These are phyloP conservation scores for Plasmodium knowlesi DNA, from an alignment of 169 alveolate species.

Conservation along the genomic window DNA sequence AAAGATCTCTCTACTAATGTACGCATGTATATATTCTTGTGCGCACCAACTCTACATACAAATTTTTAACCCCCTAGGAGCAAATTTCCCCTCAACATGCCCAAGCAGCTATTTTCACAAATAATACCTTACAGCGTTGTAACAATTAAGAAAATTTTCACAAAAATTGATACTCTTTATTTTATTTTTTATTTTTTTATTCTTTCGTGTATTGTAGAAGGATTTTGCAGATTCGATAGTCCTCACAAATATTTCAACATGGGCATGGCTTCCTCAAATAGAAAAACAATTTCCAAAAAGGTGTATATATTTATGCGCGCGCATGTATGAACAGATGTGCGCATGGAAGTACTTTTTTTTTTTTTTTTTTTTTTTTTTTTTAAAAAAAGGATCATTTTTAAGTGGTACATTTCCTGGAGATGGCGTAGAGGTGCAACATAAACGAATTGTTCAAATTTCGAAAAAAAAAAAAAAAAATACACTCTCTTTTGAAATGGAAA, in stretches of 20 bases:
- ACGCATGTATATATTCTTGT: too few relatives aligned
- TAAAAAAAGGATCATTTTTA: neutral
- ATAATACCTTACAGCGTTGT: neutral
- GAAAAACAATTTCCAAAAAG: neutral
- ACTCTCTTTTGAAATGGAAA: neutral
- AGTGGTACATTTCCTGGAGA: neutral
- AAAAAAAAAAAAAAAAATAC: neutral
- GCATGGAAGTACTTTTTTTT: neutral
- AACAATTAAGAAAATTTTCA: neutral
- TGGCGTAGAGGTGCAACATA: neutral
- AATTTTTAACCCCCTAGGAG: neutral
- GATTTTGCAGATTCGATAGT: neutral
- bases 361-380: too few relatives aligned
- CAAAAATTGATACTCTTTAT: neutral
- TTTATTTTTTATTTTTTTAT: neutral
- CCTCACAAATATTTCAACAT: neutral
- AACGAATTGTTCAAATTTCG: neutral
- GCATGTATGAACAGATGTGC: neutral
- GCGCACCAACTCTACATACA: neutral
- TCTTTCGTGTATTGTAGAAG: neutral
- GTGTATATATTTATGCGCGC: neutral
- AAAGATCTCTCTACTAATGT: neutral
- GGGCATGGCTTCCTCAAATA: neutral
- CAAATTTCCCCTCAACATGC: neutral
- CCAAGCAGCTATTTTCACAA: neutral